These are phyloP conservation scores for Albugo laibachii DNA, from an alignment of 352 stramenopile species.

Conservation along the genomic window DNA sequence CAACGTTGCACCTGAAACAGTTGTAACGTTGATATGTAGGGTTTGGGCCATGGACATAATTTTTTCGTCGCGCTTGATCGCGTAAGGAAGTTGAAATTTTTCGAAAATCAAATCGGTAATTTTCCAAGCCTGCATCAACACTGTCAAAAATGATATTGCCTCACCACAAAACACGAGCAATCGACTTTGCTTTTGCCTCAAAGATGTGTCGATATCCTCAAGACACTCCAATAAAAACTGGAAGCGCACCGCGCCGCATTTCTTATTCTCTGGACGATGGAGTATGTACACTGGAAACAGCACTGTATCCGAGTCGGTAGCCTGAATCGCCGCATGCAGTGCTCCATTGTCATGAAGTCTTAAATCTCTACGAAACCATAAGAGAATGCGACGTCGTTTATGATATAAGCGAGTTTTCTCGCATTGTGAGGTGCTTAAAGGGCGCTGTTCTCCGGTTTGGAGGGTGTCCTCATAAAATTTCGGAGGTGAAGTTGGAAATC, in stretches of 20 bases:
- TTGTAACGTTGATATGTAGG: constrained; percentile 16
- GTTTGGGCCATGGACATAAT: constrained; percentile 17
- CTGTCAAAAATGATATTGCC: constrained; percentile 25
- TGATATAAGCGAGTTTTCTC: no score
- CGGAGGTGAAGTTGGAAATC: no score
- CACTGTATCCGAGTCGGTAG: constrained; percentile 7
- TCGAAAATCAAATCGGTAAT: constrained; percentile 59
- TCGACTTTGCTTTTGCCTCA: constrained; percentile 14
- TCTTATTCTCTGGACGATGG: constrained; percentile 49
- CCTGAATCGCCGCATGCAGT: constrained; percentile 40
- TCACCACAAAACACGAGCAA: constrained; percentile 38
- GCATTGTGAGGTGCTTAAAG: no score
- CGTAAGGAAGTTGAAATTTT: constrained; percentile 28
- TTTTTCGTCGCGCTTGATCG: constrained; percentile 18
- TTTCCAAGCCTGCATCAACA: constrained; percentile 28
- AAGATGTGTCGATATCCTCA: constrained; percentile 32
- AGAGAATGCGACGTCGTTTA: constrained; percentile 12
- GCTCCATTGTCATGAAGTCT: constrained; percentile 91
- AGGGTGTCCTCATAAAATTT: no score
- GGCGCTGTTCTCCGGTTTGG: no score
- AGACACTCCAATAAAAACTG: constrained; percentile 88
- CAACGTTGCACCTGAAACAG: constrained; percentile 22
- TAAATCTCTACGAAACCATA: constrained; percentile 91
- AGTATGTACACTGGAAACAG: constrained; percentile 74
- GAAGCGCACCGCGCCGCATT: constrained; percentile 42